A percentile compares a stretch with the other conserved stretches of the same genome.
Conservation (phyloP, 106 monocot species). For the Allium sativum region DNA sequence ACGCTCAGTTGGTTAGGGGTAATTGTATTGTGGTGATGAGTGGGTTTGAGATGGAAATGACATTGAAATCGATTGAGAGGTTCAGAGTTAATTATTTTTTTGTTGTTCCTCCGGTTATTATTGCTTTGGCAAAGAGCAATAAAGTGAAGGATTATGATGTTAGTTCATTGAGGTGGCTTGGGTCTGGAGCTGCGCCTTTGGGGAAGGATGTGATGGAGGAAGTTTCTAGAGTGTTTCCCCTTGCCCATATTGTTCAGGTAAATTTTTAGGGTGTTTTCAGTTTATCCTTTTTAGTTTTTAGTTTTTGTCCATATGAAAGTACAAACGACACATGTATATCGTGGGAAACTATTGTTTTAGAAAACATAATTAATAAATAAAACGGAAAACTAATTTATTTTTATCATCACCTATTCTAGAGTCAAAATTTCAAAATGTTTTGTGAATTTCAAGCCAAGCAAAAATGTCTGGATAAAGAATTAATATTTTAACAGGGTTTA, state of each 20-base stretch:
- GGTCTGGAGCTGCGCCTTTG: slow-evolving; percentile 61
- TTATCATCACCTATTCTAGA: too few species aligned
- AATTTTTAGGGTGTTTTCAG: too few species aligned
- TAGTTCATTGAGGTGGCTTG: slow-evolving; percentile 37
- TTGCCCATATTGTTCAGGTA: slow-evolving; percentile 51
- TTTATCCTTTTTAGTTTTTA: too few species aligned
- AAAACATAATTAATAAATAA: too few species aligned
- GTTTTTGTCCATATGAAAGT: too few species aligned
- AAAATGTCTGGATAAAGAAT: too few species aligned
- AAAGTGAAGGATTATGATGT: slow-evolving; percentile 43
- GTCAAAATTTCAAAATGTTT: too few species aligned
- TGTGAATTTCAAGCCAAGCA: too few species aligned
- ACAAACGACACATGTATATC: too few species aligned
- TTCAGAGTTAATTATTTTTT: slow-evolving; percentile 31
- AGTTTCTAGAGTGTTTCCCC: slow-evolving; percentile 30
- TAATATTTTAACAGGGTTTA: too few species aligned
- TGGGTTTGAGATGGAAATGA: slow-evolving; percentile 51
- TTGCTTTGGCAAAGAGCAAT: slow-evolving; percentile 70
- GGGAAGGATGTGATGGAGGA: slow-evolving; percentile 85
- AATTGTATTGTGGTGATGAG: slow-evolving; percentile 46
- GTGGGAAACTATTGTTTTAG: too few species aligned
- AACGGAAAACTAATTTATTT: too few species aligned
- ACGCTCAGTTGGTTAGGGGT: slow-evolving; percentile 48
- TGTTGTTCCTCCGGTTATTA: slow-evolving; percentile 72
- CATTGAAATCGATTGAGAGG: slow-evolving; percentile 37